Conservation (phyloP, 2,329 filamentous ascomycete species). For the Penicillium sp. region DNA sequence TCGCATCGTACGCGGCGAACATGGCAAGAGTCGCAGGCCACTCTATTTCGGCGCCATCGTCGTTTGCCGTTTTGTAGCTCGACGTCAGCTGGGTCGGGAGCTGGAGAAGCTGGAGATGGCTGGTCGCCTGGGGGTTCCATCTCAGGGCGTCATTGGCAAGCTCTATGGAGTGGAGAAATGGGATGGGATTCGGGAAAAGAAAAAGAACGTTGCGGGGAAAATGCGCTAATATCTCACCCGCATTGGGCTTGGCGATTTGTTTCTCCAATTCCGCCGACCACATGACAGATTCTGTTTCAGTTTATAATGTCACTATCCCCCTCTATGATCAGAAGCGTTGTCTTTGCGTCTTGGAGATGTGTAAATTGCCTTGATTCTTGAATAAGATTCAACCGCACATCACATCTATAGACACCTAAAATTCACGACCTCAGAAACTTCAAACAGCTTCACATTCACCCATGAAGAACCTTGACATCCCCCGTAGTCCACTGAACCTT, state of each 20-base stretch:
- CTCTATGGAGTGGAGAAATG: neutral
- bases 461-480: too few species aligned
- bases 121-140: conserved; percentile 36
- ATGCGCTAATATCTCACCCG: conserved; percentile 9
- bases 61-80: conserved; percentile 31
- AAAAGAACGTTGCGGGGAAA: conserved; percentile 10
- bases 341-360: too few species aligned
- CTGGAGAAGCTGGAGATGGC: conserved; percentile 18
- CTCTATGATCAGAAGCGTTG: too few species aligned
- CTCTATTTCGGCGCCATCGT: conserved; percentile 38
- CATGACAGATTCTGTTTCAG: too few species aligned
- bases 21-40: conserved; percentile 91
- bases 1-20: conserved; percentile 91
- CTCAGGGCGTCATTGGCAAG: conserved; percentile 28
- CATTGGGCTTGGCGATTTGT: neutral
- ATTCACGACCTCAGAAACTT: too few species aligned
- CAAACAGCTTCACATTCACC: too few species aligned
- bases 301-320: too few species aligned
- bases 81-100: conserved; percentile 14
- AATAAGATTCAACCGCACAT: too few species aligned
- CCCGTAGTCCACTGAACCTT: too few species aligned
- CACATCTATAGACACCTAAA: too few species aligned
- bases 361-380: too few species aligned
- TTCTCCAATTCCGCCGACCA: neutral
- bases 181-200: neutral